Evolutionary conservation across 352 stramenopile species (phyloP).

Genomic region (Discostella stelligera): DNA sequence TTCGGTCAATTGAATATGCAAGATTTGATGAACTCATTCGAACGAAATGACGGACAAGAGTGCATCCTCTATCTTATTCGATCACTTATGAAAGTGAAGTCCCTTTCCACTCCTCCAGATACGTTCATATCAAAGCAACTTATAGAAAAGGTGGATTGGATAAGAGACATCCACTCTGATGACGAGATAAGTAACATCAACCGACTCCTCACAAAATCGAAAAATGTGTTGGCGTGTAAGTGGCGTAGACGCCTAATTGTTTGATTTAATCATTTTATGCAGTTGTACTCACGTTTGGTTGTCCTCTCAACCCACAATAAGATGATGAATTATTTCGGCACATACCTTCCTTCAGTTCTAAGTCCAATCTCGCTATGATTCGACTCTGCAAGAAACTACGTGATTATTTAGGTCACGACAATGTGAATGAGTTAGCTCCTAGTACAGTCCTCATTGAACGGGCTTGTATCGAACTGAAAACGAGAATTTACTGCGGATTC

Average conservation of each 20-base stretch:
- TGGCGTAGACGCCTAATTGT: neutral
- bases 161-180: neutral
- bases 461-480: conserved; percentile 21
- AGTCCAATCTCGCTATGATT: conserved; percentile 5
- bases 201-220: conserved; percentile 16
- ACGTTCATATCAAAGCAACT: conserved; percentile 14
- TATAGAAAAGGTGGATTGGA: conserved; percentile 20
- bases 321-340: conserved; percentile 30
- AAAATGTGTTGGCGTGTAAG: conserved; percentile 34
- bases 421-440: conserved; percentile 8
- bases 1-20: conserved; percentile 35
- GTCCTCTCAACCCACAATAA: conserved; percentile 7
- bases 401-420: conserved; percentile 4
- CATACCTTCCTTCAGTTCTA: conserved; percentile 11
- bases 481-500: conserved; percentile 10
- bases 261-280: neutral
- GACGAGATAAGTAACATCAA: conserved; percentile 3
- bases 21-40: conserved; percentile 34
- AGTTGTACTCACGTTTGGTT: neutral
- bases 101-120: conserved; percentile 35
- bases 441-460: conserved; percentile 3
- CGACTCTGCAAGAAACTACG: neutral
- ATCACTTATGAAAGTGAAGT: conserved; percentile 38
- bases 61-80: conserved; percentile 24
- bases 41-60: conserved; percentile 16